Conservation (phyloP, 1,284 basidiomycete genomes). For the Golubevia pallescens region DNA sequence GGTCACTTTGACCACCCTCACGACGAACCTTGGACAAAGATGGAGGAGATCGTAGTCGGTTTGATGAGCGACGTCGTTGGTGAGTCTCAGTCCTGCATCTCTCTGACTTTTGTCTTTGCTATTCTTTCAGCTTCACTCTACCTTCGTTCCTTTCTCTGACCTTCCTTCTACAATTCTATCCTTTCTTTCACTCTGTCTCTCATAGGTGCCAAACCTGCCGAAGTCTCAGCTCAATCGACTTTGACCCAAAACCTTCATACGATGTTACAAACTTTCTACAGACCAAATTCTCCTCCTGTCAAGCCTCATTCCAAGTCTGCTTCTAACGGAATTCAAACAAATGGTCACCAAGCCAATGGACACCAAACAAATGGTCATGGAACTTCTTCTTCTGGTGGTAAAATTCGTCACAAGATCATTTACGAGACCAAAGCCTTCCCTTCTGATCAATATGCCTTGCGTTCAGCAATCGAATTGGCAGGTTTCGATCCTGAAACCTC, state of each 20-base stretch:
- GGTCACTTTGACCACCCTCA: conserved; percentile 91
- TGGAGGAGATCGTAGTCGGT: conserved; percentile 76
- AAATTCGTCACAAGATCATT: conserved; percentile 78
- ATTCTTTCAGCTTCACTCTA: too few species aligned
- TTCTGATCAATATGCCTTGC: conserved; percentile 94
- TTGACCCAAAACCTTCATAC: conserved; percentile 52
- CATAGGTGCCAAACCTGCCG: conserved; percentile 37
- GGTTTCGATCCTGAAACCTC: conserved; percentile 78
- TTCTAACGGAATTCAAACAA: conserved; percentile 8
- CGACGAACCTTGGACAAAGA: conserved; percentile 81
- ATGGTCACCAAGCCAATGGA: conserved; percentile 11
- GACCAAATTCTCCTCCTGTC: conserved; percentile 21
- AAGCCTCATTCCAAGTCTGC: conserved; percentile 21
- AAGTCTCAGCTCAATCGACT: conserved; percentile 48
- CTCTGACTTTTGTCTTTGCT: background rate
- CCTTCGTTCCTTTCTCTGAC: too few species aligned
- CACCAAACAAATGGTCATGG: conserved; percentile 19
- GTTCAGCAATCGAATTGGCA: conserved; percentile 82
- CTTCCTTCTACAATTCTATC: background rate
- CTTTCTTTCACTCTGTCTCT: background rate
- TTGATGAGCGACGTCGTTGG: conserved; percentile 84
- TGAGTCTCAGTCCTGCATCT: conserved; percentile 61
- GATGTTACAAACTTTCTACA: conserved; percentile 51
- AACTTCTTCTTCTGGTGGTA: conserved; percentile 12
- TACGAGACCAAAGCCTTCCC: conserved; percentile 94